Percentiles rank a stretch among this genome's conserved stretches.
phyloP scores from a whole-genome alignment of 1,284 basidiomycete species.

The Cryptococcus wingfieldii region DNA sequence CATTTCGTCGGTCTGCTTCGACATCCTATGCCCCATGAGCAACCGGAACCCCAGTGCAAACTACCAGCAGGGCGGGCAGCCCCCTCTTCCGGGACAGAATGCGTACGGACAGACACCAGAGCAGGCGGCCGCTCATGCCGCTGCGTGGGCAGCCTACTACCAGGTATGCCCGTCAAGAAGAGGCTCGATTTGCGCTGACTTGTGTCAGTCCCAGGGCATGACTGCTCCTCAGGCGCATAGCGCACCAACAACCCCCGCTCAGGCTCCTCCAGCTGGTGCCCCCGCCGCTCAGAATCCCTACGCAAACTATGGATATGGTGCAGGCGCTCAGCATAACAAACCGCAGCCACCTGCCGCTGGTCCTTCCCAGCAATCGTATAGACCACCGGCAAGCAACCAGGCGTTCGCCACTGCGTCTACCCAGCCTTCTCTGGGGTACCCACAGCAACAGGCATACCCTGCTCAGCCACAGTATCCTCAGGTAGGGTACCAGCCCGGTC shows the following conservation, averaged over 20 bases:
- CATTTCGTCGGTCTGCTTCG: background rate
- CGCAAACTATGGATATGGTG: slow-evolving; percentile 47
- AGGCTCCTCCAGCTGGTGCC: slow-evolving; percentile 13
- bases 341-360: slow-evolving; percentile 8
- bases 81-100: slow-evolving; percentile 38
- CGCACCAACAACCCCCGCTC: slow-evolving; percentile 9
- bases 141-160: slow-evolving; percentile 48
- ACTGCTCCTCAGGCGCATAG: slow-evolving; percentile 17
- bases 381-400: slow-evolving; percentile 11
- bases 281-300: slow-evolving; percentile 32
- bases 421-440: slow-evolving; percentile 9
- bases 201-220: slow-evolving; percentile 27
- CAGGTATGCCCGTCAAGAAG: slow-evolving; percentile 26
- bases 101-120: slow-evolving; percentile 18
- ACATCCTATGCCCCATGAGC: slow-evolving; percentile 22
- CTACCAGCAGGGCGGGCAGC: slow-evolving; percentile 52
- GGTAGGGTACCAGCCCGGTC: background rate
- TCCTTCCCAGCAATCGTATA: slow-evolving; percentile 13
- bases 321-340: slow-evolving; percentile 30
- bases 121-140: slow-evolving; percentile 34
- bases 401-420: slow-evolving; percentile 8
- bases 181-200: background rate
- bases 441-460: slow-evolving; percentile 4
- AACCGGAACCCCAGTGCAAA: slow-evolving; percentile 32
- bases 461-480: slow-evolving; percentile 5